Evolutionary conservation across 331 rosid species (phyloP), one percentile per base, ranked within the genome.

Genomic region (Malus hybrid): DNA sequence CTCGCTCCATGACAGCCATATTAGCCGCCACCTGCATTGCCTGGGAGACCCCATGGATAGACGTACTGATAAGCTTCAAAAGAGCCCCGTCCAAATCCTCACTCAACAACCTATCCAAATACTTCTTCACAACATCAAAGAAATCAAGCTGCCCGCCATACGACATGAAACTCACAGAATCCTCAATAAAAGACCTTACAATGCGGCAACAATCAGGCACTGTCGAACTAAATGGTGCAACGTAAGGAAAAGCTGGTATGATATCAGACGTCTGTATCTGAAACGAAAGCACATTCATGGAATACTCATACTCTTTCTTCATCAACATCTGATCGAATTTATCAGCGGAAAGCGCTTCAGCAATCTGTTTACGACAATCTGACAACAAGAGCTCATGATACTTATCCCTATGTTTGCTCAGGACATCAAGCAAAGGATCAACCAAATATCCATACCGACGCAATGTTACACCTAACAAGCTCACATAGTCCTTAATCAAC

Each of bases 171-270:
- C 99, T 95, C 71, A 92, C 97, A 29, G 99, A 92, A 80, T 95
- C 99, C 88, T 95, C 99, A 48, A 95, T 74, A 72, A 95, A 95
- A 16, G 99, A 95, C 84, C 99, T 81, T 77, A 95, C 93, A 77
- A 95, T 95, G 28, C 99, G 89, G 83, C 99, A 95, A 85, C 99
- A 92, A 82, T 95, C 99, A 0, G 99, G 99, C 74, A 95, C 99
- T 0, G 97, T 95, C 7, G 97, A 80, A 2, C 97, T 92, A 85
- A 95, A 95, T 0, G 99, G 97, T 1, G 99, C 97, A 57, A 92
- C 83, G 26, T 84, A 95, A 42, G 99, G 99, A 86, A 95, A 95
- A 33, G 97, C 99, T 0, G 99, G 99, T 5, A 77, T 58, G 28
- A 92, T 95, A 75, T 90, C 97, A 0, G 97, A 87, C 0, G 90